Conservation (phyloP, 192 early-diverging fungal genomes). For the Rhizoclosmatium globosum region DNA sequence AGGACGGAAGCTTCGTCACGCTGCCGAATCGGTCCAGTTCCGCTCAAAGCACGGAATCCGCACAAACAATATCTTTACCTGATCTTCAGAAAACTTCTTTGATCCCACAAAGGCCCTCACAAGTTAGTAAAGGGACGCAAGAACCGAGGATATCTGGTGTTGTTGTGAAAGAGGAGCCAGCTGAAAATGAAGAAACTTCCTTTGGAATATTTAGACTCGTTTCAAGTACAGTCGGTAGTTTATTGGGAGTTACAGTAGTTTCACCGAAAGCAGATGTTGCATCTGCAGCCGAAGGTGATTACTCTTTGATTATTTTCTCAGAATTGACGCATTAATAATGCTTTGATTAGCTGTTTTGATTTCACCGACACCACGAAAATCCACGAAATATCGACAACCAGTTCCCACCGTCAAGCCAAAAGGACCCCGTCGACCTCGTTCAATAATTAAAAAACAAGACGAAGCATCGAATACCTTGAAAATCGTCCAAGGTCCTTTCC, state of each 20-base stretch:
- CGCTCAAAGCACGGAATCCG: not conserved
- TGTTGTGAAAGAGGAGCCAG: not conserved
- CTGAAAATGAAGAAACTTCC: not conserved
- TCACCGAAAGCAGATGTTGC: not conserved
- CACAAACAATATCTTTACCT: not conserved
- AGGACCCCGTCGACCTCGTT: too few species aligned
- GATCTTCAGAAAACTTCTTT: not conserved
- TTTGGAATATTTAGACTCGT: not conserved
- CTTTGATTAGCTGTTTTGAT: too few species aligned
- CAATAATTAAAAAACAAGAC: too few species aligned
- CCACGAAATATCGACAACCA: too few species aligned
- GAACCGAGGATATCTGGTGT: not conserved
- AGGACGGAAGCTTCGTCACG: not conserved
- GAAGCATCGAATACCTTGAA: too few species aligned
- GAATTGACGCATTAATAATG: too few species aligned
- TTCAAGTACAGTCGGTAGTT: not conserved
- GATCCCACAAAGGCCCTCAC: not conserved
- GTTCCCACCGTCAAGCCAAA: too few species aligned
- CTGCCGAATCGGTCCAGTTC: not conserved
- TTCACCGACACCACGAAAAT: too few species aligned
- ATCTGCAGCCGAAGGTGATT: too few species aligned
- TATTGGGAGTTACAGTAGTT: not conserved
- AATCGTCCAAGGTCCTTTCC: too few species aligned
- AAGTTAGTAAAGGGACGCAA: not conserved
- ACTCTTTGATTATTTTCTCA: too few species aligned